Evolutionary conservation across 352 stramenopile genomes (phyloP).

Genomic region (Hyaloperonospora brassicae): DNA sequence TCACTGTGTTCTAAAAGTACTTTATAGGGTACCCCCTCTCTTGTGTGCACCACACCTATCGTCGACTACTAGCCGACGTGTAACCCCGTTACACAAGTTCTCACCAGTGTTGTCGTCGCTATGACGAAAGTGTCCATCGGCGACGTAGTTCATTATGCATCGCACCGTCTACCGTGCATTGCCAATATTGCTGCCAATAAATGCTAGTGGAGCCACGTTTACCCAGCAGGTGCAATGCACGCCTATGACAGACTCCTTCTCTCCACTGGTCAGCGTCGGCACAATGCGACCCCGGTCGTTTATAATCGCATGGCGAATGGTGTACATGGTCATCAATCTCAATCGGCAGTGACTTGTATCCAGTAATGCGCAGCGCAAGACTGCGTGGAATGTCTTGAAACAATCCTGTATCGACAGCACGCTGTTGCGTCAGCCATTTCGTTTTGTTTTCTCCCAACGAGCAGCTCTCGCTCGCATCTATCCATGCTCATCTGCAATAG

Average conservation of each 20-base stretch:
- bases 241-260: conserved; percentile 44
- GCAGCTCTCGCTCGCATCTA: conserved; percentile 50
- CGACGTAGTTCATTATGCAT: conserved; percentile 89
- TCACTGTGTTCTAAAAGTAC: too few species aligned
- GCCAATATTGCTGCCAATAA: conserved; percentile 98
- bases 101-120: conserved; percentile 10
- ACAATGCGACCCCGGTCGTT: conserved; percentile 60
- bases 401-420: conserved; percentile 75
- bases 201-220: conserved; percentile 95
- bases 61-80: too few species aligned
- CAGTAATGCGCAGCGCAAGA: conserved; percentile 76
- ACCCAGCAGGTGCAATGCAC: conserved; percentile 97
- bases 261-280: conserved; percentile 25
- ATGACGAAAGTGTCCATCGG: conserved; percentile 32
- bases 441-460: conserved; percentile 79
- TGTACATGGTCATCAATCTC: conserved; percentile 74
- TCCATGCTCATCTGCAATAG: conserved; percentile 49
- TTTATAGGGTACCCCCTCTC: too few species aligned
- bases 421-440: conserved; percentile 87
- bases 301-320: conserved; percentile 43
- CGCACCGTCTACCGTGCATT: conserved; percentile 94
- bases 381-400: conserved; percentile 79
- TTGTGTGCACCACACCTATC: too few species aligned
- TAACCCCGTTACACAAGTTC: conserved; percentile 26
- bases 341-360: conserved; percentile 88